Evolutionary conservation across 2,329 filamentous ascomycete species (phyloP).

Genomic region (Xylaria sp.): DNA sequence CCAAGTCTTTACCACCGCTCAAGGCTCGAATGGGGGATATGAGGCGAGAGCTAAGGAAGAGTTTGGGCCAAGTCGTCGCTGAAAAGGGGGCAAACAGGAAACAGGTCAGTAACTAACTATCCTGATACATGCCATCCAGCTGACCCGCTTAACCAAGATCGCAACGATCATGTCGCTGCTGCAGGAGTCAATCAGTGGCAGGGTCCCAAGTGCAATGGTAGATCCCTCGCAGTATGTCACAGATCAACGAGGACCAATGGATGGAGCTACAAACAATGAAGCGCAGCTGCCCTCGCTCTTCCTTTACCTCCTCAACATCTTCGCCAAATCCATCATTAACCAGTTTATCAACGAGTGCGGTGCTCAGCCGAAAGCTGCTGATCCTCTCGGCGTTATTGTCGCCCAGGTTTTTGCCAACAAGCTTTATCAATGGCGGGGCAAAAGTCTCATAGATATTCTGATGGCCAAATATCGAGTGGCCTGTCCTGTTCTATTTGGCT

Average conservation of each 20-base stretch:
- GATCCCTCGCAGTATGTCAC: conserved; percentile 66
- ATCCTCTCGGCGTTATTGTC: conserved; percentile 81
- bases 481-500: conserved; percentile 88
- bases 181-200: conserved; percentile 63
- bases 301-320: conserved; percentile 80
- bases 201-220: conserved; percentile 63
- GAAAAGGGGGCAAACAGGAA: conserved; percentile 70
- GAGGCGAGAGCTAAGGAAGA: conserved; percentile 76
- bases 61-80: conserved; percentile 76
- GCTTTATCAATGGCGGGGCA: conserved; percentile 73
- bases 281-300: conserved; percentile 70
- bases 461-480: conserved; percentile 85
- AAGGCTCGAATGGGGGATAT: conserved; percentile 77
- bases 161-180: conserved; percentile 63
- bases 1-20: conserved; percentile 65
- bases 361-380: conserved; percentile 72
- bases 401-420: conserved; percentile 78
- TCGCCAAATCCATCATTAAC: conserved; percentile 77
- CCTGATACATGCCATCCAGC: not conserved
- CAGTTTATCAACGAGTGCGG: conserved; percentile 76
- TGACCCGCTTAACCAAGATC: conserved; percentile 50
- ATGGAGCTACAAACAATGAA: conserved; percentile 64
- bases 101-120: conserved; percentile 58
- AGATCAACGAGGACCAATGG: conserved; percentile 57
- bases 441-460: conserved; percentile 81